A percentile compares a stretch with the other conserved stretches of the same genome.
Evolutionary conservation across 208 protist genomes (phyloP).

Genomic region (Crithidia brevicula): DNA sequence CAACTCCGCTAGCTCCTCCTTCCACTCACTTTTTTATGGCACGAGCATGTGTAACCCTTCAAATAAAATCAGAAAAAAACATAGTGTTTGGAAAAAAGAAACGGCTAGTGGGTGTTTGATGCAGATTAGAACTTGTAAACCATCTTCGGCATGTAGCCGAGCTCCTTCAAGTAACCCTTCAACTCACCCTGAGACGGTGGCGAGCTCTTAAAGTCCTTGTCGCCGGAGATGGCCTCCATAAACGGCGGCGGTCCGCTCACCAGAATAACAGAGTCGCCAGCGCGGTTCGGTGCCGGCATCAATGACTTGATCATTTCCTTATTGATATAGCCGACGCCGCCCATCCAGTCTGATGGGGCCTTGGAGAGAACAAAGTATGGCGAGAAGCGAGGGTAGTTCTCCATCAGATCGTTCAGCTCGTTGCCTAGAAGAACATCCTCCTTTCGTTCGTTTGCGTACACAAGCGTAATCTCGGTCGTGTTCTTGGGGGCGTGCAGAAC

Average conservation of each 20-base stretch:
- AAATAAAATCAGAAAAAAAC: neutral
- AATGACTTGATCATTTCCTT: conserved; percentile 91
- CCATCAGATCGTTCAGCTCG: conserved; percentile 92
- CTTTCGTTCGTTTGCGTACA: conserved; percentile 92
- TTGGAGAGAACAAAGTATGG: conserved; percentile 93
- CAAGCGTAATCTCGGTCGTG: conserved; percentile 84
- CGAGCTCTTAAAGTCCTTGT: conserved; percentile 85
- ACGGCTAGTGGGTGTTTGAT: no score
- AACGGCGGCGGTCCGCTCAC: conserved; percentile 90
- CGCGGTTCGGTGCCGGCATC: conserved; percentile 85
- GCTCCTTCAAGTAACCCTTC: conserved; percentile 84
- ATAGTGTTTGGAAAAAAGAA: neutral
- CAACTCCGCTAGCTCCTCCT: no score
- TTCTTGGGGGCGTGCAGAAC: conserved; percentile 81
- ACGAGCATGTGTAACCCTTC: no score
- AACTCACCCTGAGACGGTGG: conserved; percentile 87
- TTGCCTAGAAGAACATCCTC: conserved; percentile 94
- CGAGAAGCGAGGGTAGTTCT: conserved; percentile 89
- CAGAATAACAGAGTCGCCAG: conserved; percentile 81
- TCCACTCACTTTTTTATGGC: no score
- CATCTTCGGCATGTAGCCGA: conserved; percentile 88
- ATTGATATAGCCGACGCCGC: conserved; percentile 87
- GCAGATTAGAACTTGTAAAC: conserved; percentile 89
- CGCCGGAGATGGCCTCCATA: conserved; percentile 87
- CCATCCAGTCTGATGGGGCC: conserved; percentile 90